Conservation (phyloP, 345 rosid species). For the Moringa oleifera region DNA sequence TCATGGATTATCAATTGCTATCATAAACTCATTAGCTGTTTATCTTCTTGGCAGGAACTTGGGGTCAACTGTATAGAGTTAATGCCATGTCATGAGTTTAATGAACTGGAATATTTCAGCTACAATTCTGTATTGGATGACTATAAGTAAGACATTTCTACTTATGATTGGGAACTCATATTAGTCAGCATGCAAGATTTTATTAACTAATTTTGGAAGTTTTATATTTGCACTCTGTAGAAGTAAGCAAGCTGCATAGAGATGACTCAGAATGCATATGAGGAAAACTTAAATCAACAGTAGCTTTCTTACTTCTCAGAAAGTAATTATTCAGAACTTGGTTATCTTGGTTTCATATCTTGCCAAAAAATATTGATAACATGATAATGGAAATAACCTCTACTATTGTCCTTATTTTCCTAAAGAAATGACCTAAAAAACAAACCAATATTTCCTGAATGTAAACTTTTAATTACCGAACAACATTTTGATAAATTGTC, state of each 20-base stretch:
- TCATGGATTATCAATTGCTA: not conserved
- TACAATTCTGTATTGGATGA: constrained; percentile 78
- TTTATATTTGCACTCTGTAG: no score
- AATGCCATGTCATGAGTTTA: constrained; percentile 98
- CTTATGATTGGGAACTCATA: constrained; percentile 10
- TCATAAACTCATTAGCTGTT: constrained; percentile 14
- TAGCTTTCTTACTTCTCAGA: no score
- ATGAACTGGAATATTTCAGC: constrained; percentile 88
- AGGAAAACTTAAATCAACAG: no score
- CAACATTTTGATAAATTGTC: constrained; percentile 3
- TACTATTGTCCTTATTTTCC: not conserved
- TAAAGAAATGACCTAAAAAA: not conserved
- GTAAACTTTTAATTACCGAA: not conserved
- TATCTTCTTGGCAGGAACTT: constrained; percentile 64
- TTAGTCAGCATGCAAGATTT: not conserved
- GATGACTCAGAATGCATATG: no score
- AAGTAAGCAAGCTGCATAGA: no score
- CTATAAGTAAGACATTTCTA: constrained; percentile 51
- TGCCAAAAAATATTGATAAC: not conserved
- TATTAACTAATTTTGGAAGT: no score
- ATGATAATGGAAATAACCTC: not conserved
- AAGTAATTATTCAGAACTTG: not conserved
- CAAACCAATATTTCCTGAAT: not conserved
- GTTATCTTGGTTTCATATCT: not conserved
- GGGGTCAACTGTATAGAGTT: constrained; percentile 93